Base-by-base conservation (phyloP, 176 grass and related monocot genomes). In the Zizania latifolia region DNA sequence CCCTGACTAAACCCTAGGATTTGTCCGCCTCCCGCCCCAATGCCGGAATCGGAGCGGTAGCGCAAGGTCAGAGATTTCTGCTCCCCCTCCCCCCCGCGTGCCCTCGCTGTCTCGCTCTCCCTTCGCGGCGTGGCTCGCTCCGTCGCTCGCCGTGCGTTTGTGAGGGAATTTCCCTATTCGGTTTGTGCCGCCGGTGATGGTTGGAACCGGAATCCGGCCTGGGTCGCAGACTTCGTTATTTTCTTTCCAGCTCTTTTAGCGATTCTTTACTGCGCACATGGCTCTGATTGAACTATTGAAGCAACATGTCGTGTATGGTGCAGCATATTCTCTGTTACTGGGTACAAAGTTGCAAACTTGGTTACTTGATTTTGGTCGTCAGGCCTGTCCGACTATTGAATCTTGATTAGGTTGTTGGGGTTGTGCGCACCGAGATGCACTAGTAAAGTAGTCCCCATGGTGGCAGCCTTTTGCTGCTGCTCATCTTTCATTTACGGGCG, bases 1-100 rank as follows among this genome's bases (percentile, higher is more conserved):
- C 69, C 54, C 30, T 24, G 19, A 38, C 27, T 81, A 80, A 86
- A 80, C 77, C 84, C 78, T 86, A 68, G 53, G 34, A 51, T 24
- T 16, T 8, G n/a, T n/a, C 10, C n/a, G n/a, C n/a, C n/a, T 31
- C 62, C 46, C 32, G 59, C 14, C 21, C 70, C 77, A 60, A 71
- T 11, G 54, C 78, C 10, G 37, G 39, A 4, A 19, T 16, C 54
- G 28, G 9, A 45, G 63, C 43, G 26, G 14, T 2, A 53, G 39
- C 26, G 33, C 74, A 48, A 81, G 78, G 78, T 75, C 2, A 15
- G 70, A 38, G 10, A 43, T 31, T 64, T 58, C 36, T 51, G 19
- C 64, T 67, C 19, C 63, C 2, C 17, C 62, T 15, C 17, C 75
- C 19, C 35, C 24, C 2, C 12, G 5, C 17, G 14, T 19, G n/a